Evolutionary conservation across 2,329 filamentous ascomycete genomes (phyloP).

Genomic region (Teratosphaeria epicoccoides): DNA sequence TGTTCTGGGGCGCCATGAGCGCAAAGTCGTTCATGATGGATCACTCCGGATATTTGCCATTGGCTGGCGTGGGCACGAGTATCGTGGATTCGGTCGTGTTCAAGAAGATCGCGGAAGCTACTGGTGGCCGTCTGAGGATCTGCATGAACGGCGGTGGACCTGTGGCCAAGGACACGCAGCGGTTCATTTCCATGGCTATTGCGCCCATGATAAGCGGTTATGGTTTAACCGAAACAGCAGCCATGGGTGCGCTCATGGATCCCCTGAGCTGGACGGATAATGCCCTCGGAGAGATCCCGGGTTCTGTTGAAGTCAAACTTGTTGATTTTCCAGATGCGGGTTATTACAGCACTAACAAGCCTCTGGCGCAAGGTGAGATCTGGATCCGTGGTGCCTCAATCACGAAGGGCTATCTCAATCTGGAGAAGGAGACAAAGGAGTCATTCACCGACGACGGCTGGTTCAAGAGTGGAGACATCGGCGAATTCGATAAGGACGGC

Average conservation of each 20-base stretch:
- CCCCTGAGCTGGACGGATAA: constrained; percentile 73
- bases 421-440: constrained; percentile 72
- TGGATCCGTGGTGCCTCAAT: constrained; percentile 73
- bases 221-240: constrained; percentile 78
- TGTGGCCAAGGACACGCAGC: constrained; percentile 74
- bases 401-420: constrained; percentile 68
- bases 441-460: constrained; percentile 74
- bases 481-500: constrained; percentile 71
- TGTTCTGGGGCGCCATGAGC: constrained; percentile 64
- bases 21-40: constrained; percentile 51
- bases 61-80: constrained; percentile 43
- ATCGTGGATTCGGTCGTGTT: constrained; percentile 78
- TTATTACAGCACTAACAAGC: constrained; percentile 62
- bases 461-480: constrained; percentile 96
- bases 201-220: constrained; percentile 93
- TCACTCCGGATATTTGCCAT: constrained; percentile 38
- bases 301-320: constrained; percentile 76
- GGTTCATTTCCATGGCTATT: constrained; percentile 83
- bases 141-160: constrained; percentile 92
- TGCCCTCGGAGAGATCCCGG: constrained; percentile 68
- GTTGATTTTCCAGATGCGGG: constrained; percentile 84
- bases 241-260: constrained; percentile 67
- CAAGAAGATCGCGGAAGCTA: constrained; percentile 80
- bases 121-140: constrained; percentile 77
- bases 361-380: constrained; percentile 80